Evolutionary conservation across 257 asterid species (phyloP).

Genomic region (Penstemon davidsonii): DNA sequence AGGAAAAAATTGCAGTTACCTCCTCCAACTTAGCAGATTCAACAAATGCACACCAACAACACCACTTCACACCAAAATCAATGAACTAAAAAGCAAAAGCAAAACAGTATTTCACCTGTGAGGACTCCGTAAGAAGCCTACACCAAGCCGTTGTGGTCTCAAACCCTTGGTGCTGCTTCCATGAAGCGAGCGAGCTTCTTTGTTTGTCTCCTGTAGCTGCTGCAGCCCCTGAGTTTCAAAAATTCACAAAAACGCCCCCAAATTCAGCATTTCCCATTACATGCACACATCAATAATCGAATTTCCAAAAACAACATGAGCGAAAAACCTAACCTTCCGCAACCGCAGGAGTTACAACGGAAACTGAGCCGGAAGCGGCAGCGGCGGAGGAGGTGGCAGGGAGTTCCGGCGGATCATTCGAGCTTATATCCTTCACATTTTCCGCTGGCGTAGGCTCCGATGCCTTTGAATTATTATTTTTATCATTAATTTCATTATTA

Average conservation of each 20-base stretch:
- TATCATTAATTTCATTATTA: not conserved
- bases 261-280: not conserved
- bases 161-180: conserved; percentile 35
- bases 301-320: not conserved
- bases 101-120: conserved; percentile 32
- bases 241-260: not conserved
- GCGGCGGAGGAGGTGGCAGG: conserved; percentile 22
- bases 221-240: conserved; percentile 29
- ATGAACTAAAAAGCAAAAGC: not conserved
- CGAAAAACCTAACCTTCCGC: conserved; percentile 26
- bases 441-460: conserved; percentile 46
- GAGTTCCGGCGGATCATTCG: conserved; percentile 42
- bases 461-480: conserved; percentile 45
- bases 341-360: conserved; percentile 27
- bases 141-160: conserved; percentile 46
- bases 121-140: conserved; percentile 42
- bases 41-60: not conserved
- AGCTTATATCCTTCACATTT: conserved; percentile 65
- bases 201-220: conserved; percentile 31
- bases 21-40: not conserved
- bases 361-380: conserved; percentile 9
- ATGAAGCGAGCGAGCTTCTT: conserved; percentile 30
- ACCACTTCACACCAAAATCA: not conserved
- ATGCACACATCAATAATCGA: not conserved
- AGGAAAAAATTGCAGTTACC: not conserved